A percentile compares a stretch with the other conserved stretches of the same genome.
These are phyloP conservation scores for Ricinus communis DNA, from an alignment of 345 rosid genomes.

Conservation along the genomic window DNA sequence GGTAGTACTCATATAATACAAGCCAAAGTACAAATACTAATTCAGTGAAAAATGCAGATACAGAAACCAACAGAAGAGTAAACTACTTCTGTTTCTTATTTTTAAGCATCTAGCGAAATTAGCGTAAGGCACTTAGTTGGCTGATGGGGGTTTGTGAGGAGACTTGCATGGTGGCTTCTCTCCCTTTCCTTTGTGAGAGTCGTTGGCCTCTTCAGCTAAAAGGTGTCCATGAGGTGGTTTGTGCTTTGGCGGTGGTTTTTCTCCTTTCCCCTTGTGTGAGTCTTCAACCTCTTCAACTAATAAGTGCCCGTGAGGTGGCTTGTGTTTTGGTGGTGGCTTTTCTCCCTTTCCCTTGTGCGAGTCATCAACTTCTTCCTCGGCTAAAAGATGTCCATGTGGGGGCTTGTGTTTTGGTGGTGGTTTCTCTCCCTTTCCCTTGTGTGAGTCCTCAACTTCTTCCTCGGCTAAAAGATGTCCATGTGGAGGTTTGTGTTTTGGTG, in stretches of 20 bases:
- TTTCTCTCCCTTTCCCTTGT: conserved; percentile 6
- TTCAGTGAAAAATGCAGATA: too few species aligned
- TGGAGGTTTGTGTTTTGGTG: conserved; percentile 23
- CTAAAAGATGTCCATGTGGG: not conserved
- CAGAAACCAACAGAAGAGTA: not conserved
- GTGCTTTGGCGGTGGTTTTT: not conserved
- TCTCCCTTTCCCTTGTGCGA: not conserved
- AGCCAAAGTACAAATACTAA: too few species aligned
- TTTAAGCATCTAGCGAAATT: not conserved
- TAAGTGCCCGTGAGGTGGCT: not conserved
- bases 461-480: conserved; percentile 25
- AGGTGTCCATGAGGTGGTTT: conserved; percentile 9
- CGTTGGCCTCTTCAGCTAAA: not conserved
- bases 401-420: conserved; percentile 21
- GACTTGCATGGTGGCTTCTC: conserved; percentile 26
- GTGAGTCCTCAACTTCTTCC: conserved; percentile 12
- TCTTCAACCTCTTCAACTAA: not conserved
- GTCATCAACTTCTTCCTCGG: not conserved
- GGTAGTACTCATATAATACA: too few species aligned
- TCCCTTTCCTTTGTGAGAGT: not conserved
- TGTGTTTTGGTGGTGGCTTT: not conserved
- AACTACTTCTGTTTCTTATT: conserved; percentile 3
- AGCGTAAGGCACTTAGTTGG: conserved; percentile 3
- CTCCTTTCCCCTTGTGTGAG: not conserved
- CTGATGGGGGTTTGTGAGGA: conserved; percentile 15